Percentiles rank a stretch among this genome's conserved stretches.
Evolutionary conservation across 352 stramenopile genomes (phyloP).

Genomic region (Globisporangium canariense): DNA sequence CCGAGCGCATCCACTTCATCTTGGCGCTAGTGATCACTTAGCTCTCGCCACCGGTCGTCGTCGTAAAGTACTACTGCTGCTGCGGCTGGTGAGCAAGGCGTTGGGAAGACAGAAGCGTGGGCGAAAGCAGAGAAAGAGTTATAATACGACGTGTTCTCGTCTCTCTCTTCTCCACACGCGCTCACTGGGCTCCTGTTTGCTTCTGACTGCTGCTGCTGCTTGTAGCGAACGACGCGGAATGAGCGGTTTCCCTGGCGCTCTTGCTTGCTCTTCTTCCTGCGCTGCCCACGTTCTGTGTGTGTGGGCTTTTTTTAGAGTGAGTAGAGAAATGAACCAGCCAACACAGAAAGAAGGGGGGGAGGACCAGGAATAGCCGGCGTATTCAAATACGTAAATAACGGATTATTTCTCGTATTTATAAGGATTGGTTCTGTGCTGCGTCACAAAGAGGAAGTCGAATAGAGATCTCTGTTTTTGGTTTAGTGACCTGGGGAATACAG

Average conservation of each 20-base stretch:
- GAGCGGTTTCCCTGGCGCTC: neutral
- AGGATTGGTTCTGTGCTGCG: neutral
- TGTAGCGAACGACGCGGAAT: conserved; percentile 10
- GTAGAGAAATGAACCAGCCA: neutral
- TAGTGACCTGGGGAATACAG: neutral
- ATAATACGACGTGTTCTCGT: conserved; percentile 1
- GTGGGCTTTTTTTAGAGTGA: conserved; percentile 10
- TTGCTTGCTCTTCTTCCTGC: neutral
- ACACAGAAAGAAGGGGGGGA: too few species aligned
- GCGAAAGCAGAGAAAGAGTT: neutral
- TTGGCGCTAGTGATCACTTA: neutral
- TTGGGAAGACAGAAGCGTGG: neutral
- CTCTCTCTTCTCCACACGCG: neutral
- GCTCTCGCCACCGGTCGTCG: too few species aligned
- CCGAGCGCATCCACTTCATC: conserved; percentile 97
- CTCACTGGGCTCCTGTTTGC: neutral
- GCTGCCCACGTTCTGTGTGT: neutral
- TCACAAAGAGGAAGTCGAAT: neutral
- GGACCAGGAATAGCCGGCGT: too few species aligned
- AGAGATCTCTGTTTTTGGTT: neutral
- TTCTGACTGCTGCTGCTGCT: neutral
- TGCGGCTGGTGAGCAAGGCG: neutral
- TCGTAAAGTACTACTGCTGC: neutral
- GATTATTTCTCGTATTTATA: conserved; percentile 4
- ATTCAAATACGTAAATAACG: neutral